Conservation (phyloP, 2,329 filamentous ascomycete species). For the Neofusicoccum cordaticola region DNA sequence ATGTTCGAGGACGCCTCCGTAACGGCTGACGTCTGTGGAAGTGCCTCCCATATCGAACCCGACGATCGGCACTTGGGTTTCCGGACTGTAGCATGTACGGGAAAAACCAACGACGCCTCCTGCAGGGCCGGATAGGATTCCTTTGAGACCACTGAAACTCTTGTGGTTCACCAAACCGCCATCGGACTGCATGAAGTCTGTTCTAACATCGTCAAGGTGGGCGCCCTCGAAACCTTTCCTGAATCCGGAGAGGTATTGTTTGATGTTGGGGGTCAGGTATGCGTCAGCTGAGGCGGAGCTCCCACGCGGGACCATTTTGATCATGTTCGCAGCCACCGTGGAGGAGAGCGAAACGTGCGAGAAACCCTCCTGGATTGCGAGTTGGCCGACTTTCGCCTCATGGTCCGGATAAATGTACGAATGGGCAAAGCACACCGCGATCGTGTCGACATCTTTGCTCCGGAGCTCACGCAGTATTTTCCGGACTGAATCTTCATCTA, state of each 20-base stretch:
- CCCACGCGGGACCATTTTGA: constrained; percentile 26
- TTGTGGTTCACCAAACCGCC: constrained; percentile 60
- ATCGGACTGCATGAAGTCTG: constrained; percentile 60
- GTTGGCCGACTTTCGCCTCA: constrained; percentile 25
- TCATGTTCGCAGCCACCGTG: constrained; percentile 43
- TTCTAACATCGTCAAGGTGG: constrained; percentile 50
- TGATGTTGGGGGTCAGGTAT: constrained; percentile 28
- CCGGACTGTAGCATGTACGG: constrained; percentile 82
- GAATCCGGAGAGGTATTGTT: constrained; percentile 27
- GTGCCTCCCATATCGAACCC: constrained; percentile 97
- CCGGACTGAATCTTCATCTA: constrained; percentile 14
- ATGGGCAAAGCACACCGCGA: constrained; percentile 36
- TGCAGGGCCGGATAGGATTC: constrained; percentile 86
- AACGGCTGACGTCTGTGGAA: constrained; percentile 85
- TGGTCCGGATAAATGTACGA: constrained; percentile 34
- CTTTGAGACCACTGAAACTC: constrained; percentile 73
- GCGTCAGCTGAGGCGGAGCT: constrained; percentile 28
- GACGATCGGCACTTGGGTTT: constrained; percentile 81
- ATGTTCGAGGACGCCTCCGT: constrained; percentile 81
- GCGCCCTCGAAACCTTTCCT: constrained; percentile 41
- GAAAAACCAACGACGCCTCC: constrained; percentile 92
- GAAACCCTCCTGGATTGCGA: constrained; percentile 31
- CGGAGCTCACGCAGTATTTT: constrained; percentile 26
- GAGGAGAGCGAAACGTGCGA: constrained; percentile 57
- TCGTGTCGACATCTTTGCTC: constrained; percentile 32